A percentile compares a stretch with the other conserved stretches of the same genome.
Evolutionary conservation across 257 asterid genomes (phyloP).

Genomic region (Buddleja alternifolia): DNA sequence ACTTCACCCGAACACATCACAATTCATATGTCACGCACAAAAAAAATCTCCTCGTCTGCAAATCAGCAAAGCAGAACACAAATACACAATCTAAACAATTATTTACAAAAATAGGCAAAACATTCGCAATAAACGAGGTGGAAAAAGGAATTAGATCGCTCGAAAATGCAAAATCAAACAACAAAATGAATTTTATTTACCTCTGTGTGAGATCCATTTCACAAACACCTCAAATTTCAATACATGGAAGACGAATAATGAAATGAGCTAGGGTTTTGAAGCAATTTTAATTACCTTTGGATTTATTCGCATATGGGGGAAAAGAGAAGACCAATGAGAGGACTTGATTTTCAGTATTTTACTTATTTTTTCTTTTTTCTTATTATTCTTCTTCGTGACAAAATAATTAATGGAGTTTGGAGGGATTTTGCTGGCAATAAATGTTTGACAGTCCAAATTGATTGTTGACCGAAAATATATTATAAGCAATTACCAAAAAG

Average conservation of each 20-base stretch:
- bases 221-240: constrained; percentile 15
- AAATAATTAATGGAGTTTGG: not conserved
- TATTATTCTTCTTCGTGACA: not conserved
- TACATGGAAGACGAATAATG: not conserved
- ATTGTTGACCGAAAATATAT: no score
- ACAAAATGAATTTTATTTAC: no score
- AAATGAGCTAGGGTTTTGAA: constrained; percentile 39
- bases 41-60: constrained; percentile 40
- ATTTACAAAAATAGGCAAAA: constrained; percentile 25
- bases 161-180: constrained; percentile 20
- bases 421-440: constrained; percentile 10
- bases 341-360: constrained; percentile 18
- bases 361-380: not conserved
- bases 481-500: no score
- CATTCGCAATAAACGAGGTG: constrained; percentile 32
- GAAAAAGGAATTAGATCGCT: constrained; percentile 38
- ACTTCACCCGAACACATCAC: constrained; percentile 26
- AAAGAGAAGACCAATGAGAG: constrained; percentile 20
- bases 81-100: constrained; percentile 24
- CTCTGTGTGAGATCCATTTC: constrained; percentile 39
- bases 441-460: not conserved
- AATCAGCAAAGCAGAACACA: constrained; percentile 44
- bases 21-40: constrained; percentile 17
- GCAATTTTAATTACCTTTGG: constrained; percentile 39
- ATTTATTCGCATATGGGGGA: constrained; percentile 25